phyloP scores from a whole-genome alignment of 2,329 filamentous ascomycete species.

The Diaporthe eres region DNA sequence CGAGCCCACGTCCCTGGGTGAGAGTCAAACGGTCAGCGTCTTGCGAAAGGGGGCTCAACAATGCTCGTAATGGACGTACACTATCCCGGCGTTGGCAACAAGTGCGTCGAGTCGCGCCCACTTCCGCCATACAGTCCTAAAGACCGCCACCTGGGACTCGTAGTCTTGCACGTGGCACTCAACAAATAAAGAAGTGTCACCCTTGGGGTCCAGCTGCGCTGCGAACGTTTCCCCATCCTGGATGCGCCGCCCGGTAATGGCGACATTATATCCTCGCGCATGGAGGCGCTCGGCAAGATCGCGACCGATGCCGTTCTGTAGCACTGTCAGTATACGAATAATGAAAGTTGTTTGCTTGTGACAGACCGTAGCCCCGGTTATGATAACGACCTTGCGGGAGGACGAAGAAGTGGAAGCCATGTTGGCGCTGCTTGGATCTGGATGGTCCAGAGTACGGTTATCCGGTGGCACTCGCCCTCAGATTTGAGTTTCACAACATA shows the following conservation, averaged over 20 bases:
- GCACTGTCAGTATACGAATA: background rate
- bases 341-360: background rate
- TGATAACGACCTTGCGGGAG: background rate
- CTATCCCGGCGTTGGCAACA: constrained; percentile 14
- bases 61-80: background rate
- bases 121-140: background rate
- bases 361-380: constrained; percentile 13
- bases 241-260: background rate
- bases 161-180: constrained; percentile 7
- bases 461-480: background rate
- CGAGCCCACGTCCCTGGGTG: background rate
- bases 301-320: constrained; percentile 10
- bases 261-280: background rate
- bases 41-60: too few relatives aligned
- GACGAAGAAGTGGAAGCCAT: background rate
- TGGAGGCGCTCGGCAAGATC: constrained; percentile 14
- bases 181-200: background rate
- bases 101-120: constrained; percentile 1
- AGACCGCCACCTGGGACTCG: background rate
- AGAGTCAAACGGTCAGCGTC: background rate
- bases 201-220: background rate
- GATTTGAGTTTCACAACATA: background rate
- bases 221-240: background rate
- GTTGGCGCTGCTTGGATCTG: background rate
- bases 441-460: too few relatives aligned